These are phyloP conservation scores for Boletus pseudo-olivaceus DNA, from an alignment of 768 basidiomycete genomes.

Conservation along the genomic window DNA sequence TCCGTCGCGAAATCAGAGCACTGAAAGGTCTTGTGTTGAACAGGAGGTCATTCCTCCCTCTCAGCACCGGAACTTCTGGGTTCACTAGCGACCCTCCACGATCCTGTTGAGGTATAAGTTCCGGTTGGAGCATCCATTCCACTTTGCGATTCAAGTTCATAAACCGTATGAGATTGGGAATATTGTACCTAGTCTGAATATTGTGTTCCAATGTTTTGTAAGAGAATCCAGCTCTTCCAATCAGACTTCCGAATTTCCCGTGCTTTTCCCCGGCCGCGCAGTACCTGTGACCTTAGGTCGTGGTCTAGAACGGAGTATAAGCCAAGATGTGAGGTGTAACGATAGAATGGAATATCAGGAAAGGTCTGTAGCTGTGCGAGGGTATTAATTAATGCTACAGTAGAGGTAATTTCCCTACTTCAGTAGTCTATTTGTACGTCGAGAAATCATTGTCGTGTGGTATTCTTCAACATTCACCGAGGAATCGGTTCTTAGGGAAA, in stretches of 20 bases:
- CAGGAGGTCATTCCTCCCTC: conserved; percentile 42
- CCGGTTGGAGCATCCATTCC: neutral
- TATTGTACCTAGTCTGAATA: neutral
- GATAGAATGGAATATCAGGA: neutral
- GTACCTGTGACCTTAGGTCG: neutral
- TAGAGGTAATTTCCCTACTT: neutral
- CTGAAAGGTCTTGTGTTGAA: conserved; percentile 79
- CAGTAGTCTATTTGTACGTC: neutral
- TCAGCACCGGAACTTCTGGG: conserved; percentile 1
- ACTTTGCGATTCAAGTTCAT: neutral
- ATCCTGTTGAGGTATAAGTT: conserved; percentile 1
- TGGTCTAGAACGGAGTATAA: neutral
- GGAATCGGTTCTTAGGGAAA: conserved; percentile 50
- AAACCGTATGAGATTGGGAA: neutral
- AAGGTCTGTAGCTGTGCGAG: neutral
- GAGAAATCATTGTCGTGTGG: neutral
- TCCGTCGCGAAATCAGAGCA: conserved; percentile 69
- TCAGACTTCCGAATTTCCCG: neutral
- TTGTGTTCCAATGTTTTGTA: neutral
- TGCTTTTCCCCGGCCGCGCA: neutral
- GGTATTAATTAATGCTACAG: neutral
- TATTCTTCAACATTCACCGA: conserved; percentile 37
- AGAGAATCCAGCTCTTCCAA: neutral
- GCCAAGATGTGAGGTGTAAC: neutral
- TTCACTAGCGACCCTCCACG: conserved; percentile 1